phyloP scores from a whole-genome alignment of 768 basidiomycete genomes.

The Pleurotus cornucopiae region DNA sequence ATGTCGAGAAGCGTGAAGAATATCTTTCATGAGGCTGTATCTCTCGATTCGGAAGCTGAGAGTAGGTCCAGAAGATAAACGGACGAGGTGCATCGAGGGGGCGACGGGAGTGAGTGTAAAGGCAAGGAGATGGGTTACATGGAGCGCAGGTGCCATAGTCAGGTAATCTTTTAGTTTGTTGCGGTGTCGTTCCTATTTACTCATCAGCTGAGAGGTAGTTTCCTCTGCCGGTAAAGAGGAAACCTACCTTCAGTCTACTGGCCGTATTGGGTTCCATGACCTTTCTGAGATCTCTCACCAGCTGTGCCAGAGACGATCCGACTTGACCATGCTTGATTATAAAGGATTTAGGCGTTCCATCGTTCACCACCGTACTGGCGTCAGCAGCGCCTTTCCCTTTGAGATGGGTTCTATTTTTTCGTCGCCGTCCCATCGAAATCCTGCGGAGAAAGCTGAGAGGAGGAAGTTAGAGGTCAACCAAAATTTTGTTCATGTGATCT shows the following conservation, averaged over 20 bases:
- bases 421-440: conserved; percentile 59
- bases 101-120: conserved; percentile 85
- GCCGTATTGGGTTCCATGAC: conserved; percentile 99
- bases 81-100: conserved; percentile 81
- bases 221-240: not conserved
- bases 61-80: conserved; percentile 87
- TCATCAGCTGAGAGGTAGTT: not conserved
- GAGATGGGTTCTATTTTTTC: conserved; percentile 80
- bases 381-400: conserved; percentile 45
- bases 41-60: conserved; percentile 90
- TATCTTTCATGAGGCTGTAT: conserved; percentile 88
- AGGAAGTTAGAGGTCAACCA: not conserved
- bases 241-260: conserved; percentile 74
- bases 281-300: conserved; percentile 89
- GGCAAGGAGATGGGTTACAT: conserved; percentile 89
- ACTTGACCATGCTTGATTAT: conserved; percentile 96
- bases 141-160: conserved; percentile 84
- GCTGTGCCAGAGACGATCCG: conserved; percentile 78
- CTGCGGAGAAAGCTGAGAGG: not conserved
- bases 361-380: conserved; percentile 19
- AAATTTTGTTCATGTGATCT: not conserved
- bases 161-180: conserved; percentile 95
- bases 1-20: conserved; percentile 60
- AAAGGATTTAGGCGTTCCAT: conserved; percentile 79
- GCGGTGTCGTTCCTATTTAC: conserved; percentile 73